Evolutionary conservation across 176 grass and related monocot species (phyloP), one percentile per base, ranked within the genome.

Genomic region (Triticum monococcum): DNA sequence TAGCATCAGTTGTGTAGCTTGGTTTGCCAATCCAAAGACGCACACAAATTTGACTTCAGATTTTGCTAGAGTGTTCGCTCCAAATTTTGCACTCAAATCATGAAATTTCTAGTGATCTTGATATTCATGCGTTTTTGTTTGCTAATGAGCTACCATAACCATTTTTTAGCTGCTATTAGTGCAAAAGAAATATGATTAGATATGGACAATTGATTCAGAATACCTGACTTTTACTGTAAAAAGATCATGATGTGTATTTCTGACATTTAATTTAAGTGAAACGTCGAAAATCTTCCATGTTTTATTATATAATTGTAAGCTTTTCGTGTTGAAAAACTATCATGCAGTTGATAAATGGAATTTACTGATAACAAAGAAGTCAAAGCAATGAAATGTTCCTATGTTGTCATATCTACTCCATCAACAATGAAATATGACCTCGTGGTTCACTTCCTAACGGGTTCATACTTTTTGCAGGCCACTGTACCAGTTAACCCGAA

Each of bases 401-500:
- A 52, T 76, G 9, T 67, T 40, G 12, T 17, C 63, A 20, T 22
- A 62, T 80, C 5, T 83, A 52, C 75, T 78, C 36, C 4, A 24
- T 26, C 31, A 20, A 79, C 13, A 9, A 24, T 37, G 73, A 81
- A 52, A 57, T 4, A 36, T 54, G 5, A 50, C 35, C 43, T 83
- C 9, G 13, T 63, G 32, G 24, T 81, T 81, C 20, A 79, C 30
- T 26, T 82, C 12, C 36, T 84, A 26, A 88, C 40, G 57, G 18
- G 62, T 57, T 81, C 9, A 86, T 72, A 20, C 22, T 84, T 66
- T 62, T 4, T 86, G 81, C 72, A 95, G 96, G 72, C 45, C 25
- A 85, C 93, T 56, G 93, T 98, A n/a, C 90, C 96, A 74, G 96
- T 98, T 62, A 98, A 98, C 82, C 93, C 91, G 1, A 98, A 98